Evolutionary conservation across 2,329 filamentous ascomycete genomes (phyloP).

Genomic region (Nothopassalora personata): DNA sequence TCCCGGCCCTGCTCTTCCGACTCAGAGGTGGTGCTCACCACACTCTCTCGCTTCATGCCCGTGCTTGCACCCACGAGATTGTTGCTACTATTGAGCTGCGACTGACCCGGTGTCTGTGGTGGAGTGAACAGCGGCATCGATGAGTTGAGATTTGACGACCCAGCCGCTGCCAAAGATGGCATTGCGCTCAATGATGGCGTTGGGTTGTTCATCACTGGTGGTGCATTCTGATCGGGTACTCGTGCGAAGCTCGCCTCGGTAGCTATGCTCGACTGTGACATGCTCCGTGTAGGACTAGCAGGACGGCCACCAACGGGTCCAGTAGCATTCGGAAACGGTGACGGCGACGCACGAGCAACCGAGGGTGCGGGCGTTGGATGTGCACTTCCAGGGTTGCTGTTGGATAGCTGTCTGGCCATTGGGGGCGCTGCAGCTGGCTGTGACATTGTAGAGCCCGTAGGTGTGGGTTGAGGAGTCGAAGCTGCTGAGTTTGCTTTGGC

Average conservation of each 20-base stretch:
- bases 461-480: constrained; percentile 39
- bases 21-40: constrained; percentile 30
- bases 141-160: constrained; percentile 16
- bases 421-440: constrained; percentile 43
- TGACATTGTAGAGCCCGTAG: constrained; percentile 21
- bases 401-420: constrained; percentile 38
- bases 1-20: constrained; percentile 34
- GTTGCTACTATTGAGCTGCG: constrained; percentile 20
- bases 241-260: constrained; percentile 51
- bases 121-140: constrained; percentile 75
- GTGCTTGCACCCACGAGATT: constrained; percentile 5
- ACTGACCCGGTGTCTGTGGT: constrained; percentile 70
- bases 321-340: constrained; percentile 41
- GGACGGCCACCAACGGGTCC: constrained; percentile 47
- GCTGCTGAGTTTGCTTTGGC: constrained; percentile 33
- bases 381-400: constrained; percentile 8
- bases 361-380: constrained; percentile 8
- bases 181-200: constrained; percentile 31
- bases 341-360: constrained; percentile 48
- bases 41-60: constrained; percentile 30
- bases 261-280: constrained; percentile 73
- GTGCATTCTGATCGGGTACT: constrained; percentile 41
- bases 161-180: constrained; percentile 34
- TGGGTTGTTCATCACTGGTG: constrained; percentile 32
- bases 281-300: constrained; percentile 76